Conservation (phyloP, 1,284 basidiomycete species). For the Puccinia coronata region DNA sequence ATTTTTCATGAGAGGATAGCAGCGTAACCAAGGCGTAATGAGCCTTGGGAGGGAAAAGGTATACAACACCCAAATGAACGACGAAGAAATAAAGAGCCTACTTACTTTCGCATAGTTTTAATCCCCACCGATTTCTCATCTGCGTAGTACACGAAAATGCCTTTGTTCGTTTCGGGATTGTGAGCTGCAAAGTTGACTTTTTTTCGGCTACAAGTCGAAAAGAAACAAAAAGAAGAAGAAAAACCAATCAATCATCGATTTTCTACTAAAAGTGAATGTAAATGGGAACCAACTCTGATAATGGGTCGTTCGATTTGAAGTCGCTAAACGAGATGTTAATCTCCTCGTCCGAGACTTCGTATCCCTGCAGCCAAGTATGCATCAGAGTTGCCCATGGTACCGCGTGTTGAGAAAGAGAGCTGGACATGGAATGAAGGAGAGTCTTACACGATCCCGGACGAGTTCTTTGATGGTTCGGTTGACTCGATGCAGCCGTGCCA, state of each 20-base stretch:
- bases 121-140: slow-evolving; percentile 89
- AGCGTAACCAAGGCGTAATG: too few relatives aligned
- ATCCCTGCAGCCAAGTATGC: slow-evolving; percentile 65
- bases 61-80: too few relatives aligned
- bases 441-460: slow-evolving; percentile 74
- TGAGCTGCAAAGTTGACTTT: slow-evolving; percentile 84
- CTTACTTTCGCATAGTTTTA: slow-evolving; percentile 92
- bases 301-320: slow-evolving; percentile 70
- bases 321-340: slow-evolving; percentile 76
- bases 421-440: slow-evolving; percentile 53
- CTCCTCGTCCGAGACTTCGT: slow-evolving; percentile 85
- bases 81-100: too few relatives aligned
- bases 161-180: slow-evolving; percentile 69
- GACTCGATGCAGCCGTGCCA: slow-evolving; percentile 85
- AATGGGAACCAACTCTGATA: slow-evolving; percentile 54
- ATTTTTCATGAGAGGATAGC: slow-evolving; percentile 4
- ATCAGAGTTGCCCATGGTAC: background rate
- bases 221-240: slow-evolving; percentile 53
- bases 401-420: slow-evolving; percentile 55
- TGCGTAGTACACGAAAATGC: slow-evolving; percentile 92
- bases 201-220: slow-evolving; percentile 62
- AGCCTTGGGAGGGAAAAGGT: background rate
- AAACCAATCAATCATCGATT: too few relatives aligned
- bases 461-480: slow-evolving; percentile 96
- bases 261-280: background rate